Conservation (phyloP, 2,329 filamentous ascomycete species). For the Diaporthe sp. region DNA sequence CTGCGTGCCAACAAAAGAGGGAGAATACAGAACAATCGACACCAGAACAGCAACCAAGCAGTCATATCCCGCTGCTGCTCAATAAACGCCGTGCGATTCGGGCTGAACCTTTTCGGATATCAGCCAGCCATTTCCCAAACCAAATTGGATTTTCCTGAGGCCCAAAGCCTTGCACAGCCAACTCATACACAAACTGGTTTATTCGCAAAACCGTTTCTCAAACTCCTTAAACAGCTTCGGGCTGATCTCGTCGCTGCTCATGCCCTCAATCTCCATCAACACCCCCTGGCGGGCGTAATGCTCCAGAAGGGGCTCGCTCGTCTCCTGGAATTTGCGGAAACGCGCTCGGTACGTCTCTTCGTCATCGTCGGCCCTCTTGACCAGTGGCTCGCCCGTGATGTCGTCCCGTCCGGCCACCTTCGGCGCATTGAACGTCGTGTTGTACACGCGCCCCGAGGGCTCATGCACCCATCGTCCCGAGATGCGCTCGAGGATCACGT, state of each 20-base stretch:
- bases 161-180: not conserved
- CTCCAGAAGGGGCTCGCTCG: conserved; percentile 84
- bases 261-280: conserved; percentile 86
- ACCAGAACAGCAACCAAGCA: not conserved
- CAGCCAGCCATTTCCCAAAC: not conserved
- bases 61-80: not conserved
- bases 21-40: not conserved
- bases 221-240: conserved; percentile 90
- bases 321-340: conserved; percentile 87
- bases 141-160: not conserved
- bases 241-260: conserved; percentile 94
- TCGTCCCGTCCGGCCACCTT: conserved; percentile 87
- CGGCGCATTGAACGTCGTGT: conserved; percentile 91
- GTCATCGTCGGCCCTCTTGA: conserved; percentile 86
- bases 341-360: conserved; percentile 87
- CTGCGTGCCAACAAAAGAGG: not conserved
- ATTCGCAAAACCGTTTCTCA: conserved; percentile 75
- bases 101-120: not conserved
- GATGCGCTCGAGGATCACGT: conserved; percentile 90
- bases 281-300: conserved; percentile 90
- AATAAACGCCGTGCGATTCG: not conserved
- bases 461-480: conserved; percentile 94
- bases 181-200: conserved; percentile 12
- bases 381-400: conserved; percentile 87
- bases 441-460: conserved; percentile 92